These are phyloP conservation scores for Clathrus columnatus DNA, from an alignment of 768 basidiomycete genomes.

Conservation along the genomic window DNA sequence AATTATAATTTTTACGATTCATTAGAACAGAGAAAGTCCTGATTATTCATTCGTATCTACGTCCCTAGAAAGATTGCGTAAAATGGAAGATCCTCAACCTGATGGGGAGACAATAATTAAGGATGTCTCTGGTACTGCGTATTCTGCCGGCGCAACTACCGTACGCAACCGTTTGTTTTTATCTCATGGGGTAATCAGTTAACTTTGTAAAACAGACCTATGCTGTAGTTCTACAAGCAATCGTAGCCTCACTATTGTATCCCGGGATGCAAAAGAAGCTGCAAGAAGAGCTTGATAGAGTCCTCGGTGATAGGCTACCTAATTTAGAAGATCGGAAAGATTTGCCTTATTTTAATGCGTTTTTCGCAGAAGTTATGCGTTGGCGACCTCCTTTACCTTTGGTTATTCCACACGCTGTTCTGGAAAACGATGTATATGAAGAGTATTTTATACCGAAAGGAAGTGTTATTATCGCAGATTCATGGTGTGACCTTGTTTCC, in stretches of 20 bases:
- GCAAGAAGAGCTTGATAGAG: slow-evolving; percentile 63
- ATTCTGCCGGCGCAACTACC: slow-evolving; percentile 36
- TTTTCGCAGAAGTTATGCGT: slow-evolving; percentile 1
- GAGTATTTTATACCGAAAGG: background rate
- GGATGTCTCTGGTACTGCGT: slow-evolving; percentile 30
- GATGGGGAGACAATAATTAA: slow-evolving; percentile 18
- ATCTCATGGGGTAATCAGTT: background rate
- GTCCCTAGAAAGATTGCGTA: background rate
- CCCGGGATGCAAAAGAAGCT: slow-evolving; percentile 59
- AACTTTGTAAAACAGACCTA: slow-evolving; percentile 31
- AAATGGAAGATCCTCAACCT: background rate
- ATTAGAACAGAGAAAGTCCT: background rate
- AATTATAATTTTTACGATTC: background rate
- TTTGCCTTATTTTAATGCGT: slow-evolving; percentile 8
- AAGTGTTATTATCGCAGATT: background rate
- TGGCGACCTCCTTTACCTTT: slow-evolving; percentile 7
- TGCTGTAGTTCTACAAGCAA: slow-evolving; percentile 39
- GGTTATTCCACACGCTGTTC: background rate
- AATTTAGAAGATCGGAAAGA: no score
- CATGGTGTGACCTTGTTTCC: background rate
- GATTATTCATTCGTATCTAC: background rate
- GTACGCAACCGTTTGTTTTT: slow-evolving; percentile 21
- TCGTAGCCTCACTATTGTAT: slow-evolving; percentile 48
- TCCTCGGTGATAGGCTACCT: no score
- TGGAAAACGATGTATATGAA: background rate